Percentiles rank a stretch among this genome's conserved stretches.
phyloP scores from a whole-genome alignment of 2,329 filamentous ascomycete genomes.

The Cladosporium oxysporum region DNA sequence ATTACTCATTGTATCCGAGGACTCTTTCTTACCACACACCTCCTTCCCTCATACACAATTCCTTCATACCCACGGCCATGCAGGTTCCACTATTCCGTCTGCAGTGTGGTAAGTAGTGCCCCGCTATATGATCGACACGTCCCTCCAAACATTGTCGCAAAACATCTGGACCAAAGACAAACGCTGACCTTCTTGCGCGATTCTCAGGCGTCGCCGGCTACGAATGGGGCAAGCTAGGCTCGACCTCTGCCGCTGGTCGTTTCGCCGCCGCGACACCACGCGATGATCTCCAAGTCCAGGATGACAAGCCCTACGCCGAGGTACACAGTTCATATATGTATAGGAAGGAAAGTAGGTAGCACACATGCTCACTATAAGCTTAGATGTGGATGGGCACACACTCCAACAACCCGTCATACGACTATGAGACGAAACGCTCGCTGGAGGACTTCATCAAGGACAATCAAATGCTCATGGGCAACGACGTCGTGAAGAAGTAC shows the following conservation, averaged over 20 bases:
- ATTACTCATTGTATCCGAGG: no score
- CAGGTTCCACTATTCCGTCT: constrained; percentile 83
- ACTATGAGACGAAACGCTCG: constrained; percentile 78
- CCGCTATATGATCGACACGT: constrained; percentile 3
- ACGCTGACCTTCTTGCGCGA: constrained; percentile 27
- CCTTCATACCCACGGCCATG: constrained; percentile 47
- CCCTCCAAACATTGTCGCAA: neutral
- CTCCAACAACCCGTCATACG: constrained; percentile 90
- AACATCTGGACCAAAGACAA: constrained; percentile 19
- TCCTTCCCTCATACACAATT: neutral
- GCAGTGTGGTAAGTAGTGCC: constrained; percentile 62
- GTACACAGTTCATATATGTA: constrained; percentile 47
- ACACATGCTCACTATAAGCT: constrained; percentile 28
- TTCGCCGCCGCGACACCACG: constrained; percentile 84
- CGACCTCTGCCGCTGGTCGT: constrained; percentile 81
- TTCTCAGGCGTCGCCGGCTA: constrained; percentile 90
- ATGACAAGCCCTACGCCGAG: constrained; percentile 93
- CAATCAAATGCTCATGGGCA: constrained; percentile 79
- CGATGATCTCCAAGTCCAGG: constrained; percentile 72
- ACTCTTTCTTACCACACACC: neutral
- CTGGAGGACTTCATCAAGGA: constrained; percentile 85
- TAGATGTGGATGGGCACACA: constrained; percentile 99
- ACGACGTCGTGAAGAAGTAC: constrained; percentile 72
- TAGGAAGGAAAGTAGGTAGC: neutral
- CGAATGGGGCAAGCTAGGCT: constrained; percentile 96